phyloP scores from a whole-genome alignment of 257 asterid genomes.

The Capsicum rhomboideum region DNA sequence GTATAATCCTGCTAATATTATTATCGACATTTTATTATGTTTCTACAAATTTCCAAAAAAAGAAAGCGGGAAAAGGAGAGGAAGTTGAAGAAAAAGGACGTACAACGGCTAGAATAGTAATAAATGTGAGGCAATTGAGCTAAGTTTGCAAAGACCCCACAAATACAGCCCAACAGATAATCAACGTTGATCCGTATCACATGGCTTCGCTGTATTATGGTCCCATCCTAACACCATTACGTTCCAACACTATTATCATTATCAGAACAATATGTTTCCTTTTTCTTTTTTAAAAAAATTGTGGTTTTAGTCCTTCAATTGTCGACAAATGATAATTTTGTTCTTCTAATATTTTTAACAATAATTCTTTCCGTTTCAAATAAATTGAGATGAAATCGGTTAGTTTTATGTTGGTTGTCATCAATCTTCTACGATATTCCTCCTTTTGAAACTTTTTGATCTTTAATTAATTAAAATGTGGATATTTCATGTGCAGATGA shows the following conservation, averaged over 20 bases:
- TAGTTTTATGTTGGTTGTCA: background rate
- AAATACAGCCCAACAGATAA: constrained; percentile 20
- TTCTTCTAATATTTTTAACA: background rate
- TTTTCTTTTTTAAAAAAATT: background rate
- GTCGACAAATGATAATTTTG: background rate
- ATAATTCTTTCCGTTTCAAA: too few species aligned
- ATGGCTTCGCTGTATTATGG: constrained; percentile 40
- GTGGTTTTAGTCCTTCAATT: background rate
- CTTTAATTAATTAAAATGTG: too few species aligned
- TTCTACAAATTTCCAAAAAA: background rate
- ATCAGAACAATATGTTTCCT: background rate
- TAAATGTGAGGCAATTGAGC: background rate
- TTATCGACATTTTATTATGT: background rate
- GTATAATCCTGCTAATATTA: background rate
- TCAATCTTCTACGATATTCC: too few species aligned
- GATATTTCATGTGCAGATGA: background rate
- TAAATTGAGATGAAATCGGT: too few species aligned
- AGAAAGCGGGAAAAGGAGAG: too few species aligned
- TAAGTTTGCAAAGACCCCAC: background rate
- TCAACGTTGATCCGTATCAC: constrained; percentile 34
- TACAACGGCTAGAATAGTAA: background rate
- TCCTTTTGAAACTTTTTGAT: too few species aligned
- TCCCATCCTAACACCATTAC: constrained; percentile 8
- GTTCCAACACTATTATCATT: background rate
- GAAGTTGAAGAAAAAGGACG: background rate